phyloP scores from a whole-genome alignment of 345 rosid genomes.

The Raphanus sativus region DNA sequence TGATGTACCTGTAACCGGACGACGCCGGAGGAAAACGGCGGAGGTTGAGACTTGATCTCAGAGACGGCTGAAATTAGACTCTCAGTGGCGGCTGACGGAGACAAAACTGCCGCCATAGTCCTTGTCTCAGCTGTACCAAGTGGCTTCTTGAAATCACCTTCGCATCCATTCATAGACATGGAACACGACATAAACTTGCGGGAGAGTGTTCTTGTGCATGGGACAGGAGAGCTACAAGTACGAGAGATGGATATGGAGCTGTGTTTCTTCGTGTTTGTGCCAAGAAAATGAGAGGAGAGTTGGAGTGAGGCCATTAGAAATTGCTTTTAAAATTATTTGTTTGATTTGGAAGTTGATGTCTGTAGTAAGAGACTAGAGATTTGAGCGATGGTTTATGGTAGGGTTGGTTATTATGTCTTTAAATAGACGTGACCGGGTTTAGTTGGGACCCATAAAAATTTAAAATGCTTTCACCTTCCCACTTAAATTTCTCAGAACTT shows the following conservation, averaged over 20 bases:
- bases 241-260: slow-evolving; percentile 23
- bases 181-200: slow-evolving; percentile 35
- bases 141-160: slow-evolving; percentile 46
- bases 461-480: background rate
- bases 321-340: background rate
- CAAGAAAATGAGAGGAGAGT: slow-evolving; percentile 26
- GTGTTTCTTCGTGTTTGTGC: slow-evolving; percentile 21
- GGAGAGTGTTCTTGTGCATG: slow-evolving; percentile 21
- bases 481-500: slow-evolving; percentile 8
- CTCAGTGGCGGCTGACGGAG: slow-evolving; percentile 59
- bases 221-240: background rate
- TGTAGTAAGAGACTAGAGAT: background rate
- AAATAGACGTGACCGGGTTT: background rate
- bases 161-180: slow-evolving; percentile 80
- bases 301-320: slow-evolving; percentile 34
- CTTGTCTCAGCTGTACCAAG: slow-evolving; percentile 57
- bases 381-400: background rate
- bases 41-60: slow-evolving; percentile 56
- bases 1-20: slow-evolving; percentile 67
- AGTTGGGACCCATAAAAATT: background rate
- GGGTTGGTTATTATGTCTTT: background rate
- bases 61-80: slow-evolving; percentile 52
- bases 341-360: background rate
- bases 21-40: slow-evolving; percentile 61
- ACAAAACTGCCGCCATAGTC: slow-evolving; percentile 48